Base-by-base conservation (phyloP, 2,329 filamentous ascomycete genomes). In the Aspergillus udagawae region DNA sequence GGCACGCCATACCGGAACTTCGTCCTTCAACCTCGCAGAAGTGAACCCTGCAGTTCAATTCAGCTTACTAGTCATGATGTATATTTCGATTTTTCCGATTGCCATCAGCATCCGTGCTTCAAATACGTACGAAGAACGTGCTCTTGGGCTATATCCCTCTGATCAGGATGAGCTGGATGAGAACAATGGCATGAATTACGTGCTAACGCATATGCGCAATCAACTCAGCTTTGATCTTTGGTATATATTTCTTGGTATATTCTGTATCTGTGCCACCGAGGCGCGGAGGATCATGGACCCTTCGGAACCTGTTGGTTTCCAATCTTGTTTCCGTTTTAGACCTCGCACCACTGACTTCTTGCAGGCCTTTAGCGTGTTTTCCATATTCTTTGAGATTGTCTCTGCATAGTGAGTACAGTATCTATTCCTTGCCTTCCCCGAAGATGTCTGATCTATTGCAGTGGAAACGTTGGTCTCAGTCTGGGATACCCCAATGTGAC, bases 11-110 rank as follows among this genome's bases (percentile, higher is more conserved):
- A 80, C 75, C 51, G 83, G 69, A 62, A 83, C 73, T 61, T 71
- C 79, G 60, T 80, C 73, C 54, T 84, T 86, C 47, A 75, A 77
- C 21, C 71, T 85, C 14, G 73, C 81, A 1, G 70, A 72, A 2
- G 75, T 86, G 0, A 82, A 80, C 41, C 81, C 84, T 4, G 79
- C 77, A 2, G 77, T 85, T 0, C 84, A 85, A 57, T 78, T 86
- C 51, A 79, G 82, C 44, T 78, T 85, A 54, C 72, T 86, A 0
- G 87, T 97, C 70, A 97, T 97, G 93, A 97, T 97, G 93, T 97
- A 97, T 74, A 96, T 97, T 62, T 95, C 92, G 52, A 89, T 96
- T 56, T 95, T 95, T 63, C 93, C 93, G 3, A 95, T 97, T 64
- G 93, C 93, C 68, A 96, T 97, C 65, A 93, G 89, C 7, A 88